Evolutionary conservation across 768 basidiomycete genomes (phyloP).

Genomic region (Amanita pseudoporphyria): DNA sequence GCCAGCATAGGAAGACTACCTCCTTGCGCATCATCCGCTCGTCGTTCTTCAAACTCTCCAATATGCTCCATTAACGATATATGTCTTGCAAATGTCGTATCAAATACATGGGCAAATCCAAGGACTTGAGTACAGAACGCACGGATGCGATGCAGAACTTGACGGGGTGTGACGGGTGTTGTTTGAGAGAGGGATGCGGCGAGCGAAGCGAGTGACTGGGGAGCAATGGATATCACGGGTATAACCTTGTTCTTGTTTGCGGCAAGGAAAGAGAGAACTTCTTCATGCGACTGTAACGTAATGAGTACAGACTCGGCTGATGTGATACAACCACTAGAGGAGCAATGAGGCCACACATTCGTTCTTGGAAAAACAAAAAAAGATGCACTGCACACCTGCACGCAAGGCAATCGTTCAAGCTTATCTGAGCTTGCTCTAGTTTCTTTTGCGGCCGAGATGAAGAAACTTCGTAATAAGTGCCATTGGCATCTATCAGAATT

Average conservation of each 20-base stretch:
- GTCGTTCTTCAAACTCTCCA: conserved; percentile 72
- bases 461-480: conserved; percentile 82
- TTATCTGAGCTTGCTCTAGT: conserved; percentile 91
- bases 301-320: conserved; percentile 97
- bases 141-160: conserved; percentile 61
- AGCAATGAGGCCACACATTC: neutral
- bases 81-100: conserved; percentile 93
- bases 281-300: conserved; percentile 88
- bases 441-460: conserved; percentile 33
- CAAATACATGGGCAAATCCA: conserved; percentile 78
- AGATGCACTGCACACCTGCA: conserved; percentile 62
- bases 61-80: conserved; percentile 75
- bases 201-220: conserved; percentile 79
- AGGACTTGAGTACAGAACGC: conserved; percentile 59
- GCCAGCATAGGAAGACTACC: conserved; percentile 78
- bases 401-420: conserved; percentile 93
- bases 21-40: conserved; percentile 10
- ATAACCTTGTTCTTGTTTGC: conserved; percentile 38
- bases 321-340: conserved; percentile 94
- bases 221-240: conserved; percentile 81
- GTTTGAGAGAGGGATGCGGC: conserved; percentile 34
- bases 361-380: neutral
- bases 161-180: conserved; percentile 29
- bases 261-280: conserved; percentile 75
- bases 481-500: conserved; percentile 79